Evolutionary conservation across 495 filamentous ascomycete species (phyloP), one percentile per base, ranked within the genome.

Genomic region (Schizothecium vesticola): DNA sequence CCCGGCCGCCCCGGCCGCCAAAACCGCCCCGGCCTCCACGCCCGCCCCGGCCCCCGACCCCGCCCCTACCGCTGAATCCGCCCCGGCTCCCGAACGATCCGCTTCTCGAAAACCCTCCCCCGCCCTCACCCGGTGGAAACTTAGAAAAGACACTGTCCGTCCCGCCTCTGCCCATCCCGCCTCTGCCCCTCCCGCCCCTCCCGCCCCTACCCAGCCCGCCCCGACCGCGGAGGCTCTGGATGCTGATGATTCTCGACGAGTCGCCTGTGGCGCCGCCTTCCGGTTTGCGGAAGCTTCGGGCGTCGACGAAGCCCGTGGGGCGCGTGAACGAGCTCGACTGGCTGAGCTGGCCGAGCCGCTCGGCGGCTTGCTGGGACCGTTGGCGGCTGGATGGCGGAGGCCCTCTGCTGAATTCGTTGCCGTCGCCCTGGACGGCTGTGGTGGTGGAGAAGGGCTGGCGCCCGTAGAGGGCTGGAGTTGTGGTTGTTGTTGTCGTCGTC

Each of bases 201-300:
- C 55, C 56, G 5, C 56, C 25, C 9, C 65, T 56, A 19, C 19
- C n/a, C 60, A 63, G 12, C 21, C 66, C 64, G 19, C 70, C 66
- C 6, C 65, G 13, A 13, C 72, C 77, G 24, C 68, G 70, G 63
- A 78, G 65, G 55, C 71, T 76, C 33, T 72, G 72, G 11, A 79
- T 19, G 67, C 73, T 77, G 67, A 79, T 66, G 19, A 79, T 55
- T 22, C 67, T 74, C 31, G 70, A 56, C 56, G 65, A 23, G 57
- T 66, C 65, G 56, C 31, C 57, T 4, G 64, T 0, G n/a, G 3
- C 31, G 63, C 67, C n/a, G 67, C 26, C 16, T n/a, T 8, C 26
- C 33, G 33, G 33, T 6, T 55, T 58, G 28, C 68, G 67, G 29
- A 74, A 59, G 16, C 66, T 24, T 33, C 75, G 73, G 26, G 69